phyloP scores from a whole-genome alignment of 768 basidiomycete genomes.

The Boletus reticuloceps region DNA sequence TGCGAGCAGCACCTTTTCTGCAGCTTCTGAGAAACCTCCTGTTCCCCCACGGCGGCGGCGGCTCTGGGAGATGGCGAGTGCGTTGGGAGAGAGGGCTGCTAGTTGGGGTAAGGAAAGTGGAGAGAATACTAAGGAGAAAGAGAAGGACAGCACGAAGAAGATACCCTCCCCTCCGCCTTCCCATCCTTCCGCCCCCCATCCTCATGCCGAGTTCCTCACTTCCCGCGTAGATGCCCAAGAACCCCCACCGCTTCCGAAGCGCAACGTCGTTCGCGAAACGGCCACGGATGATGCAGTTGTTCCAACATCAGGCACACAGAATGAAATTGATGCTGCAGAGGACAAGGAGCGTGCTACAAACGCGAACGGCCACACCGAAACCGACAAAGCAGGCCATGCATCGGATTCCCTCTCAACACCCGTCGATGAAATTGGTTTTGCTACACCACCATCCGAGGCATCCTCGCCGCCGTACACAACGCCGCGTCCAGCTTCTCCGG shows the following conservation, averaged over 20 bases:
- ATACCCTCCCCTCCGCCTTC: constrained; percentile 24
- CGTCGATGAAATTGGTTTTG: constrained; percentile 21
- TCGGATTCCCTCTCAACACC: constrained; percentile 17
- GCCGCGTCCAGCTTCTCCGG: constrained; percentile 4
- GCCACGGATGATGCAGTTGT: constrained; percentile 10
- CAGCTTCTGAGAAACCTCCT: constrained; percentile 47
- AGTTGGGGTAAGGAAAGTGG: constrained; percentile 49
- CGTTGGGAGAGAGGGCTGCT: constrained; percentile 54
- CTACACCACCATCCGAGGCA: constrained; percentile 9
- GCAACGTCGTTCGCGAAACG: constrained; percentile 39
- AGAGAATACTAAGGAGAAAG: constrained; percentile 28
- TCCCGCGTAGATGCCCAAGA: constrained; percentile 10
- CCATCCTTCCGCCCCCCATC: constrained; percentile 23
- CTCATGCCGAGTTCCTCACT: constrained; percentile 12
- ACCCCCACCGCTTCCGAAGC: constrained; percentile 52
- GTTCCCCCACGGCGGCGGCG: constrained; percentile 61
- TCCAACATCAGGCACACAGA: neutral
- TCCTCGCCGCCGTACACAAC: neutral
- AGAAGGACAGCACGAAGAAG: constrained; percentile 27
- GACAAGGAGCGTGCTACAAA: neutral
- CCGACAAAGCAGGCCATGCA: constrained; percentile 7
- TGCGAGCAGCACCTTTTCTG: neutral
- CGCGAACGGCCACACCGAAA: constrained; percentile 2
- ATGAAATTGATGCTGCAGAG: neutral
- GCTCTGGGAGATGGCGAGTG: constrained; percentile 68